Conservation (phyloP, 1,284 basidiomycete genomes). For the Neonothopanus nambi region DNA sequence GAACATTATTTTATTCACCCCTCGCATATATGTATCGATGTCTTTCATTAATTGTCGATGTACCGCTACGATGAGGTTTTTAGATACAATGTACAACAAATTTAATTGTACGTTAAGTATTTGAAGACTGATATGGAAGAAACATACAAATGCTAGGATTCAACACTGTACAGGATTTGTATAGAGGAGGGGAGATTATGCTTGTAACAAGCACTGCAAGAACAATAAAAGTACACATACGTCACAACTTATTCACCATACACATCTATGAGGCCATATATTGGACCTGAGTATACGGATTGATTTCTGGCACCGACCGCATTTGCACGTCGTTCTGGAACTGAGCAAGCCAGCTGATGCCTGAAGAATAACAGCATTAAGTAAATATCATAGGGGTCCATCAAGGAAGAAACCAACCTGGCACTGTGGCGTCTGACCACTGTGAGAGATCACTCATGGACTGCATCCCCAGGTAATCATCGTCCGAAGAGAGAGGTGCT, state of each 20-base stretch:
- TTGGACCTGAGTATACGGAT: conserved; percentile 6
- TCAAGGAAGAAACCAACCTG: conserved; percentile 4
- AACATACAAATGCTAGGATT: too few relatives aligned
- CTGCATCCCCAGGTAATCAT: conserved; percentile 12
- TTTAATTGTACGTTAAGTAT: too few relatives aligned
- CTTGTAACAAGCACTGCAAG: neutral
- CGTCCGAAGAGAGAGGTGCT: conserved; percentile 8
- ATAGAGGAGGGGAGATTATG: neutral
- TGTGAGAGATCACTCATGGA: conserved; percentile 10
- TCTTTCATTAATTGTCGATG: neutral
- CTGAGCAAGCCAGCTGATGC: conserved; percentile 14
- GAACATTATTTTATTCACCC: too few relatives aligned
- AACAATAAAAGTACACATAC: neutral
- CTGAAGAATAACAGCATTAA: neutral
- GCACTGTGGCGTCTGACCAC: conserved; percentile 11
- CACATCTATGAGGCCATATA: conserved; percentile 1
- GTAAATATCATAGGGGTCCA: neutral
- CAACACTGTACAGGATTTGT: neutral
- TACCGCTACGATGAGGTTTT: neutral
- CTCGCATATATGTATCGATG: neutral
- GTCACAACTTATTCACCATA: too few relatives aligned
- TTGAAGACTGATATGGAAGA: too few relatives aligned
- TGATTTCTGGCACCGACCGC: conserved; percentile 4
- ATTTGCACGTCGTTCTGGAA: conserved; percentile 18
- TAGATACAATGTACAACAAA: too few relatives aligned